Conservation (phyloP, 2,329 filamentous ascomycete genomes). For the Fusarium xylarioides region DNA sequence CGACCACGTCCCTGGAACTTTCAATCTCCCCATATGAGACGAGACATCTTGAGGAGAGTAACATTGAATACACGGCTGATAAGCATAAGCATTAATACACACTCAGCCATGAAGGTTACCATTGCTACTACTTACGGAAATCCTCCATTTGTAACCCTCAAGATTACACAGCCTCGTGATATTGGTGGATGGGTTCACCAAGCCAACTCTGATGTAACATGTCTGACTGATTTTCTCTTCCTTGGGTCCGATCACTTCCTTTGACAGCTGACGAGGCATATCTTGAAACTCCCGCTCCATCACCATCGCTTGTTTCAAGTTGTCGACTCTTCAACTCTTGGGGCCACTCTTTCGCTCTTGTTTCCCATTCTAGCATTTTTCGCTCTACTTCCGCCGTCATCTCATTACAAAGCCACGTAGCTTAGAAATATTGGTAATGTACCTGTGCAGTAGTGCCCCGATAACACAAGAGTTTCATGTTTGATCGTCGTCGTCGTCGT, state of each 20-base stretch:
- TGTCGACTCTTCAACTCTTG: neutral
- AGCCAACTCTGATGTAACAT: neutral
- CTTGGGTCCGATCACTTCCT: conserved; percentile 23
- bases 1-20: conserved; percentile 36
- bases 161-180: conserved; percentile 1
- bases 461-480: conserved; percentile 3
- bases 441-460: neutral
- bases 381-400: neutral
- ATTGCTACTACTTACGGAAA: neutral
- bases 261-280: conserved; percentile 29
- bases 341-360: conserved; percentile 7
- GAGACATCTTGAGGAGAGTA: neutral
- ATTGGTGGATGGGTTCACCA: neutral
- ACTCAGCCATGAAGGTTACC: conserved; percentile 4
- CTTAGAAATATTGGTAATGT: neutral
- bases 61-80: neutral
- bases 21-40: conserved; percentile 26
- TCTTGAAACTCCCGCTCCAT: conserved; percentile 34
- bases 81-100: neutral
- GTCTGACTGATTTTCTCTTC: neutral
- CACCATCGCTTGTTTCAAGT: conserved; percentile 22
- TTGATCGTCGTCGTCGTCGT: neutral
- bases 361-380: neutral
- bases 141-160: neutral
- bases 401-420: neutral